Evolutionary conservation across 495 filamentous ascomycete species (phyloP), one percentile per base, ranked within the genome.

Genomic region (Collariella sp.): DNA sequence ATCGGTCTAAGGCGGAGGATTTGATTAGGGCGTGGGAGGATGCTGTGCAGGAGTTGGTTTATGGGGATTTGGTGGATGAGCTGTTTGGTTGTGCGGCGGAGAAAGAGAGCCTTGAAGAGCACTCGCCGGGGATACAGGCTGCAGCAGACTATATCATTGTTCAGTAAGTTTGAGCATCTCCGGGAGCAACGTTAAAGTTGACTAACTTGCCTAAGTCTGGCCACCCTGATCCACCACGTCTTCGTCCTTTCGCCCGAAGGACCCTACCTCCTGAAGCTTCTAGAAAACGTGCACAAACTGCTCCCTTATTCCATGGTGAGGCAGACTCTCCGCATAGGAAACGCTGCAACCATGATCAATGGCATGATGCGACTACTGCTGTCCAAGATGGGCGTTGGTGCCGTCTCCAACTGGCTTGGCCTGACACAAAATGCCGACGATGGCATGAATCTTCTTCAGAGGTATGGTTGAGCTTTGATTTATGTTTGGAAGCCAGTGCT

Each of bases 371-470:
- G 66, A 45, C 61, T 87, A n/a, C 64, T 86, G 16, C 64, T 87
- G 13, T 77, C 83, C 4, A 87, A 87, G 60, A 66, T 85, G 52
- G 80, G 80, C 29, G 65, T 87, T 2, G 77, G 75, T 3, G 77
- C 74, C 1, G 48, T 86, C 15, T 82, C 83, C 9, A 84, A 84
- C 58, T 87, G 83, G 83, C 69, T 86, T 42, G 83, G 83, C 0
- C 44, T 79, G 24, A 85, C 77, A 0, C 70, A 76, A 29, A 76
- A 73, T 18, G 73, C 76, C 7, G 75, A 84, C 54, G 79, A 84
- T 50, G 83, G 83, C 54, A 83, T 85, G 83, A 87, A 86, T 59
- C 50, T 87, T 31, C 62, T 87, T 46, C 83, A 87, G 62, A 72
- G 78, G 79, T 79, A 65, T 15, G 66, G 59, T n/a, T 18, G 12